phyloP scores from a whole-genome alignment of 2,329 filamentous ascomycete genomes.

The Xylaria sp. region DNA sequence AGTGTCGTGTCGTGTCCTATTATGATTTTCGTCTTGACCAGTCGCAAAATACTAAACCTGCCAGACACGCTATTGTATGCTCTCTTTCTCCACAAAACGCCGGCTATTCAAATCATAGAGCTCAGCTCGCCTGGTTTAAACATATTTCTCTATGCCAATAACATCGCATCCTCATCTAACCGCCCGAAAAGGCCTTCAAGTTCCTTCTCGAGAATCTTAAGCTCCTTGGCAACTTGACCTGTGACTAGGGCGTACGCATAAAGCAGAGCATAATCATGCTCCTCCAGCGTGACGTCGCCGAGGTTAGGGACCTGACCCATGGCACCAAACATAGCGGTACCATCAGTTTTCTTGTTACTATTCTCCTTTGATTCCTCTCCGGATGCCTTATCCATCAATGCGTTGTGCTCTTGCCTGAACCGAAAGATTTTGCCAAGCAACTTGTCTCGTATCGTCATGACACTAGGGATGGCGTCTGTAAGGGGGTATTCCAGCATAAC shows the following conservation, averaged over 20 bases:
- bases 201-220: slow-evolving; percentile 69
- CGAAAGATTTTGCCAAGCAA: slow-evolving; percentile 88
- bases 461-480: slow-evolving; percentile 86
- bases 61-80: not conserved
- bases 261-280: slow-evolving; percentile 87
- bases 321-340: slow-evolving; percentile 34
- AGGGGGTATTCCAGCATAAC: slow-evolving; percentile 95
- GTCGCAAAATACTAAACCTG: not conserved
- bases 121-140: not conserved
- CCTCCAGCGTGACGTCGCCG: slow-evolving; percentile 62
- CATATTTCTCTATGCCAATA: slow-evolving; percentile 59
- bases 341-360: slow-evolving; percentile 16
- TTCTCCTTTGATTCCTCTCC: not conserved
- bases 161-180: slow-evolving; percentile 67
- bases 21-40: not conserved
- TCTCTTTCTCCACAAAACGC: not conserved
- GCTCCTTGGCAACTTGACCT: slow-evolving; percentile 72
- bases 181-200: slow-evolving; percentile 73
- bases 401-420: slow-evolving; percentile 76
- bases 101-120: not conserved
- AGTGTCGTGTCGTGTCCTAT: not conserved
- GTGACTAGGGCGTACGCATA: slow-evolving; percentile 88
- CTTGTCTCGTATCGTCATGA: slow-evolving; percentile 82
- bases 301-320: slow-evolving; percentile 44
- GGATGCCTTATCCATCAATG: slow-evolving; percentile 52